These are phyloP conservation scores for Ophiostoma fasciatum DNA, from an alignment of 2,329 filamentous ascomycete genomes.

Conservation along the genomic window DNA sequence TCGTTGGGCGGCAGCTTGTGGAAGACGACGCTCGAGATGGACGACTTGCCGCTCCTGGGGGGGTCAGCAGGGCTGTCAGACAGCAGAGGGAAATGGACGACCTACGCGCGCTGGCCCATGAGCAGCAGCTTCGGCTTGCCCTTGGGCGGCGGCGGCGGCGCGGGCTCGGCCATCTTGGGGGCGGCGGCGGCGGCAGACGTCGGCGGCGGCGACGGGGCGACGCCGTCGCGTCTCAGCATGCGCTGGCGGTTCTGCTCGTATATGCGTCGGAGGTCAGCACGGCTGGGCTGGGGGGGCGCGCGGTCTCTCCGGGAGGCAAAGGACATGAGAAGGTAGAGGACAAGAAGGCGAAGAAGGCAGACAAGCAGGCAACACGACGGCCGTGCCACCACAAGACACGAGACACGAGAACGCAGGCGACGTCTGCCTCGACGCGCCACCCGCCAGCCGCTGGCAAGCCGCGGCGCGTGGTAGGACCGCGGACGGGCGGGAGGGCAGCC, in stretches of 20 bases:
- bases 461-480: no score
- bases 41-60: slow-evolving; percentile 85
- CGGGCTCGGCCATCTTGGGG: slow-evolving; percentile 27
- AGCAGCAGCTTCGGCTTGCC: slow-evolving; percentile 74
- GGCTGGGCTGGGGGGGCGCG: slow-evolving; percentile 40
- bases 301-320: no score
- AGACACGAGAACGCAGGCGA: no score
- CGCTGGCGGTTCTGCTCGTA: slow-evolving; percentile 44
- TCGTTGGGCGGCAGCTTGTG: slow-evolving; percentile 94
- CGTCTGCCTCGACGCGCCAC: no score
- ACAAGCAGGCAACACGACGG: no score
- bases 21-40: slow-evolving; percentile 97
- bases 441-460: no score
- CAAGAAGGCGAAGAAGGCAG: no score
- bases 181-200: slow-evolving; percentile 4
- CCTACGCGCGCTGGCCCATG: slow-evolving; percentile 87
- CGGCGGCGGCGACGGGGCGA: neutral
- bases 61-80: neutral
- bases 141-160: slow-evolving; percentile 33
- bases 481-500: no score
- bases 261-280: slow-evolving; percentile 48
- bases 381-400: no score
- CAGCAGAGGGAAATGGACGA: neutral
- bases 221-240: slow-evolving; percentile 32
- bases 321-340: no score